These are phyloP conservation scores for Leucoagaricus sp. DNA, from an alignment of 1,284 basidiomycete species.

Conservation along the genomic window DNA sequence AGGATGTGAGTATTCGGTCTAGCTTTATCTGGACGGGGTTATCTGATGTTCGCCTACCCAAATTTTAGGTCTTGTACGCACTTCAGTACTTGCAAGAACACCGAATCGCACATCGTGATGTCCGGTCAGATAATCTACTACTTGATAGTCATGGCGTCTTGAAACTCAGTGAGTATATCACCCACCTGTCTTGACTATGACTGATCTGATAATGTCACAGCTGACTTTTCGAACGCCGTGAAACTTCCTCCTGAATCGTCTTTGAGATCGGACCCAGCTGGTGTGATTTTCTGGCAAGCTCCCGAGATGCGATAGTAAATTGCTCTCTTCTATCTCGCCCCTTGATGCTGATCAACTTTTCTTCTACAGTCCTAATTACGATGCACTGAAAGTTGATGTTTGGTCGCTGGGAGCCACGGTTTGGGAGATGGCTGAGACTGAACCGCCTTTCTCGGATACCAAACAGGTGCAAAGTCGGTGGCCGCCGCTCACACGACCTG, in stretches of 20 bases:
- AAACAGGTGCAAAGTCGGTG: constrained; percentile 59
- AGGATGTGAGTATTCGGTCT: constrained; percentile 59
- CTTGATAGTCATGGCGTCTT: constrained; percentile 65
- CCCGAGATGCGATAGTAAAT: constrained; percentile 20
- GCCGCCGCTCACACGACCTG: constrained; percentile 60
- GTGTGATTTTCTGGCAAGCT: constrained; percentile 78
- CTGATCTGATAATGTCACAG: constrained; percentile 32
- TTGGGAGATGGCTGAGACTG: constrained; percentile 77
- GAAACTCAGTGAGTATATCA: constrained; percentile 63
- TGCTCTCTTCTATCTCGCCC: constrained; percentile 17
- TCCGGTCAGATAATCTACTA: constrained; percentile 78
- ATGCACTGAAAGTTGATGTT: constrained; percentile 73
- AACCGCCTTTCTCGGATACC: constrained; percentile 69
- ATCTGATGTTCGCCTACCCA: too few relatives aligned
- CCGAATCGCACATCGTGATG: constrained; percentile 74
- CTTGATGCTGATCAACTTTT: background rate
- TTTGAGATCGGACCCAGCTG: constrained; percentile 55
- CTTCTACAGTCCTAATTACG: constrained; percentile 57
- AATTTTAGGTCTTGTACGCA: constrained; percentile 56
- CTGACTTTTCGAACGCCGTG: constrained; percentile 77
- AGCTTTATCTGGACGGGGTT: too few relatives aligned
- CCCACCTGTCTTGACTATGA: background rate
- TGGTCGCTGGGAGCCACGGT: constrained; percentile 83
- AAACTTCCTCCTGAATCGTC: constrained; percentile 51
- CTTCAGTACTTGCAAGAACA: constrained; percentile 62